phyloP scores from a whole-genome alignment of 2,329 filamentous ascomycete genomes.

The Diplodia seriata region DNA sequence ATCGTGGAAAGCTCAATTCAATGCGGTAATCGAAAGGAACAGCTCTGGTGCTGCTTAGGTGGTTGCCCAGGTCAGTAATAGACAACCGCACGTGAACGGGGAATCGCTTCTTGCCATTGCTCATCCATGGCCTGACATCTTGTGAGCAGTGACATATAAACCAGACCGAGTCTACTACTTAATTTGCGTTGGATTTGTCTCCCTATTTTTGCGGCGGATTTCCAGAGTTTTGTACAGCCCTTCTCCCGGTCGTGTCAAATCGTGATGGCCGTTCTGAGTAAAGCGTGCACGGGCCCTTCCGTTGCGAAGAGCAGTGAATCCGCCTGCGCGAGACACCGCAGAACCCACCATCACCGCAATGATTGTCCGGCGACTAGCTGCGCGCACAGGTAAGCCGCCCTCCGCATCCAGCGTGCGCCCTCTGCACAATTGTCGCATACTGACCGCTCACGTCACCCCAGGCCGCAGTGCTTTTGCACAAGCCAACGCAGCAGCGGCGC shows the following conservation, averaged over 20 bases:
- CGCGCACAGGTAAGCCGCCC: constrained; percentile 47
- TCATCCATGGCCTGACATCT: too few species aligned
- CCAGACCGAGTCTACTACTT: too few species aligned
- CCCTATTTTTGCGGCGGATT: too few species aligned
- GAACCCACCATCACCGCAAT: constrained; percentile 39
- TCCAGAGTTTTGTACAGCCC: neutral
- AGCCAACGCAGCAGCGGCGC: constrained; percentile 29
- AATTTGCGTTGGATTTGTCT: too few species aligned
- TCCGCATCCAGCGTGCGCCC: neutral
- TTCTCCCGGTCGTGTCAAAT: neutral
- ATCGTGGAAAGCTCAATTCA: too few species aligned
- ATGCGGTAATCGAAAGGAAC: too few species aligned
- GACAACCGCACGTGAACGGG: too few species aligned
- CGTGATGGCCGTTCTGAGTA: constrained; percentile 1
- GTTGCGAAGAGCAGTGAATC: constrained; percentile 18
- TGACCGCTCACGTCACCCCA: constrained; percentile 23
- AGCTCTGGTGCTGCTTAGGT: too few species aligned
- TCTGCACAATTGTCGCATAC: constrained; percentile 25
- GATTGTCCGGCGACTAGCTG: constrained; percentile 53
- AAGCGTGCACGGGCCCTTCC: neutral
- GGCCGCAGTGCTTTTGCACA: constrained; percentile 48
- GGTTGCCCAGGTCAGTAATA: too few species aligned
- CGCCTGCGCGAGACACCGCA: neutral
- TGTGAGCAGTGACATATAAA: too few species aligned
- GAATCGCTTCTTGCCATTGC: too few species aligned